A percentile compares a stretch with the other conserved stretches of the same genome.
Conservation (phyloP, 1,139 yeast species). For the Blastobotrys proliferans region DNA sequence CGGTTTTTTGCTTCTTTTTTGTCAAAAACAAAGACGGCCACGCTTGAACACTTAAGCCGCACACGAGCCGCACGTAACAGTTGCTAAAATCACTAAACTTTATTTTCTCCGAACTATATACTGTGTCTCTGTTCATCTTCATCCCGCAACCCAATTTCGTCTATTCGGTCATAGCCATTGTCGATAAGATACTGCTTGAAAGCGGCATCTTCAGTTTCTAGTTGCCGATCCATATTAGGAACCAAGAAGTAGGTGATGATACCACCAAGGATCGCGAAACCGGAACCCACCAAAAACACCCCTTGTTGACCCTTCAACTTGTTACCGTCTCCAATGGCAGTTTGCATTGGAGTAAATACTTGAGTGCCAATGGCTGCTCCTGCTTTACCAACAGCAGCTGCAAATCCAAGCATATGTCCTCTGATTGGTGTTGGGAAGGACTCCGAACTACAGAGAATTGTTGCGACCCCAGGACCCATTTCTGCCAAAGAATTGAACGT, state of each 20-base stretch:
- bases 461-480: slow-evolving; percentile 89
- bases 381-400: slow-evolving; percentile 84
- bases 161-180: too few relatives aligned
- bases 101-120: too few relatives aligned
- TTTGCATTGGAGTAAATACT: slow-evolving; percentile 46
- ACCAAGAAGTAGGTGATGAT: slow-evolving; percentile 11
- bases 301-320: slow-evolving; percentile 17
- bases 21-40: too few relatives aligned
- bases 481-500: slow-evolving; percentile 81
- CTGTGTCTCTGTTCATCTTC: too few relatives aligned
- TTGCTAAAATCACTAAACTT: too few relatives aligned
- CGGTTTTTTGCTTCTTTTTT: too few relatives aligned
- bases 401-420: slow-evolving; percentile 84
- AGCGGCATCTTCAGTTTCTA: too few relatives aligned
- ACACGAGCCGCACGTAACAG: too few relatives aligned
- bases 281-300: slow-evolving; percentile 13
- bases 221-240: too few relatives aligned
- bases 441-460: slow-evolving; percentile 80
- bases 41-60: too few relatives aligned
- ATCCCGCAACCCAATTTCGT: too few relatives aligned
- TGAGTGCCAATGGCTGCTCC: slow-evolving; percentile 91
- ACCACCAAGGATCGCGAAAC: slow-evolving; percentile 14
- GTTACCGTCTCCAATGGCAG: slow-evolving; percentile 14
- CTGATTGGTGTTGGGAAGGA: slow-evolving; percentile 83
- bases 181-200: too few relatives aligned